Conservation (phyloP, 176 grass and related monocot species). For the Eleusine coracana region DNA sequence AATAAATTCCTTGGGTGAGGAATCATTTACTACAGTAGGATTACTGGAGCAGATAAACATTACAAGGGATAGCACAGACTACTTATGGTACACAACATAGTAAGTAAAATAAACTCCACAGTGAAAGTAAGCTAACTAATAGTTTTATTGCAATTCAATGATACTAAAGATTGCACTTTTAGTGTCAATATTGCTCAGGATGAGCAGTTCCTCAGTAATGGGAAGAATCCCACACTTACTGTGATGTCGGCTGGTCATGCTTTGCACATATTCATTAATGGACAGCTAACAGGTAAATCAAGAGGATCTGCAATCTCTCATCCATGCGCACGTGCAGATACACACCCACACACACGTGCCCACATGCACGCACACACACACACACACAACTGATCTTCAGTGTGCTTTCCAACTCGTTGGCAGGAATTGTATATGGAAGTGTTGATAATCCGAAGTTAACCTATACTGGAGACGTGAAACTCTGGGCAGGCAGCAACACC, state of each 20-base stretch:
- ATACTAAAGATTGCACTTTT: conserved; percentile 39
- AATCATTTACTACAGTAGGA: conserved; percentile 67
- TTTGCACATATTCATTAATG: conserved; percentile 85
- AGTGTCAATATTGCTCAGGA: conserved; percentile 68
- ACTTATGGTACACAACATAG: conserved; percentile 96
- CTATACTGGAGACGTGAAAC: conserved; percentile 71
- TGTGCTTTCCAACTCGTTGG: conserved; percentile 36
- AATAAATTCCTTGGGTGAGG: conserved; percentile 65
- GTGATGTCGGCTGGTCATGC: conserved; percentile 98
- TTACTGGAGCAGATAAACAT: conserved; percentile 95
- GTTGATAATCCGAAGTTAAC: conserved; percentile 83
- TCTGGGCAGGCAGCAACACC: conserved; percentile 81
- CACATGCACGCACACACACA: not conserved
- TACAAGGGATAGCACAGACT: conserved; percentile 93
- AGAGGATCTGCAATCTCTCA: not conserved
- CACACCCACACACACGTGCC: not conserved
- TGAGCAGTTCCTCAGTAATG: conserved; percentile 73
- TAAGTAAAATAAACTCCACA: conserved; percentile 49
- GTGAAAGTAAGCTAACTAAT: not conserved
- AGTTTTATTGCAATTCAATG: conserved; percentile 13
- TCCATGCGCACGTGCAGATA: too few species aligned
- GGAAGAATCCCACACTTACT: conserved; percentile 60
- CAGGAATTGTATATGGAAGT: conserved; percentile 87
- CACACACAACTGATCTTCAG: not conserved
- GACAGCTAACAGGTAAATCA: conserved; percentile 67